Percentiles rank a stretch among this genome's conserved stretches.
Evolutionary conservation across 495 filamentous ascomycete species (phyloP).

Genomic region (Cryomyces minteri): DNA sequence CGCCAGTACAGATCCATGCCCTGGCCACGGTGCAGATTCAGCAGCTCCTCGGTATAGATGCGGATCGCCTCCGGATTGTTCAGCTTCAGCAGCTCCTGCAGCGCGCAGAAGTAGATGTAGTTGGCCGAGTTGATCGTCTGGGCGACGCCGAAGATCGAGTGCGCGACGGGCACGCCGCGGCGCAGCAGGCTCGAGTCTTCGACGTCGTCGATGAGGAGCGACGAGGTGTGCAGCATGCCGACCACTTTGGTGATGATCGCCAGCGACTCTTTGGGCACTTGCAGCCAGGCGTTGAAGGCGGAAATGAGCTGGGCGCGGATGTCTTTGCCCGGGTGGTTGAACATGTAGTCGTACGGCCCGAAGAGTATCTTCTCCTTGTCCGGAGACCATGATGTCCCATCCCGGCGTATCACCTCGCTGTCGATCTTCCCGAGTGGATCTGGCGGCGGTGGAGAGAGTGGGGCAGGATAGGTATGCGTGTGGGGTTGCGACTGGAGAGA

Average conservation of each 20-base stretch:
- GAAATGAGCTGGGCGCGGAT: conserved; percentile 69
- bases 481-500: too few species aligned
- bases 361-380: conserved; percentile 44
- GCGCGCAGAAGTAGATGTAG: conserved; percentile 85
- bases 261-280: conserved; percentile 61
- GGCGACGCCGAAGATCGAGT: conserved; percentile 85
- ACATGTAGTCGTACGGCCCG: conserved; percentile 79
- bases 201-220: conserved; percentile 70
- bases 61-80: conserved; percentile 48
- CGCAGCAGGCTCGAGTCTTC: conserved; percentile 61
- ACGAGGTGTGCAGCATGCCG: conserved; percentile 86
- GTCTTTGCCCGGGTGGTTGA: conserved; percentile 77
- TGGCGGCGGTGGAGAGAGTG: conserved; percentile 8
- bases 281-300: conserved; percentile 80
- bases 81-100: conserved; percentile 56
- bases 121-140: conserved; percentile 97
- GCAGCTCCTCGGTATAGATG: conserved; percentile 74
- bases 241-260: conserved; percentile 75
- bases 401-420: conserved; percentile 10
- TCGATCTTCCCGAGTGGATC: conserved; percentile 8
- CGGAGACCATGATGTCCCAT: conserved; percentile 12
- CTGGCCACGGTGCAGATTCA: conserved; percentile 90
- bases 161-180: conserved; percentile 78
- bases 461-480: conserved; percentile 11
- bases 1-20: conserved; percentile 98